Evolutionary conservation across 177 flowering plant genomes (phyloP).

Genomic region (Telopea speciosissima): DNA sequence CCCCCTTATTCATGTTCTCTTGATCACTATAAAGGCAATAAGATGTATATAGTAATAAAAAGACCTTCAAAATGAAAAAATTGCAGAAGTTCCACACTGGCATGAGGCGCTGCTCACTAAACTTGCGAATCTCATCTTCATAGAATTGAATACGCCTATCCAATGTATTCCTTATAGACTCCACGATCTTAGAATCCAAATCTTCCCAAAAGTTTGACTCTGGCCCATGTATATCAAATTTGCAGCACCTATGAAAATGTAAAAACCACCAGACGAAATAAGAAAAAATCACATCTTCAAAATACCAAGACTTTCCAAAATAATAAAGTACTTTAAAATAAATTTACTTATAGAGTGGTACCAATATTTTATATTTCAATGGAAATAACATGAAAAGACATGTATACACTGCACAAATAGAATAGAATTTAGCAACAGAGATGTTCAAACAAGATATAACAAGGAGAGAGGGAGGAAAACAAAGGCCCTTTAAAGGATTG

Average conservation of each 20-base stretch:
- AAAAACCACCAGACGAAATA: background rate
- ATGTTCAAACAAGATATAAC: no score
- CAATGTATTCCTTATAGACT: slow-evolving; percentile 78
- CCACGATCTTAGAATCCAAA: slow-evolving; percentile 77
- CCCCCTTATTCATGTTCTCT: slow-evolving; percentile 3
- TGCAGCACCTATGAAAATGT: slow-evolving; percentile 68
- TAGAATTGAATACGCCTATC: slow-evolving; percentile 92
- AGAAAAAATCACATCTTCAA: background rate
- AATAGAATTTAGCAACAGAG: no score
- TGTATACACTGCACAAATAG: no score
- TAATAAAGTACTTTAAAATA: background rate
- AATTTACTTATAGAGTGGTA: slow-evolving; percentile 1
- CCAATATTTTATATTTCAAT: background rate
- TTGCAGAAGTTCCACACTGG: slow-evolving; percentile 96
- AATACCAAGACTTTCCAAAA: background rate
- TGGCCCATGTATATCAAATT: slow-evolving; percentile 71
- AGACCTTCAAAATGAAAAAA: slow-evolving; percentile 91
- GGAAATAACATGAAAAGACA: no score
- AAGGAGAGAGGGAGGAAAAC: no score
- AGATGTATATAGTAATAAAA: slow-evolving; percentile 8
- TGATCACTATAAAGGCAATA: slow-evolving; percentile 5
- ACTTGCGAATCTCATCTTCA: slow-evolving; percentile 97
- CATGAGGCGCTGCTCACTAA: slow-evolving; percentile 90
- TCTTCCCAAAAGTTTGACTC: slow-evolving; percentile 95
- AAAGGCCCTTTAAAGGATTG: no score